Evolutionary conservation across 495 filamentous ascomycete species (phyloP).

Genomic region (Neurospora pannonica): DNA sequence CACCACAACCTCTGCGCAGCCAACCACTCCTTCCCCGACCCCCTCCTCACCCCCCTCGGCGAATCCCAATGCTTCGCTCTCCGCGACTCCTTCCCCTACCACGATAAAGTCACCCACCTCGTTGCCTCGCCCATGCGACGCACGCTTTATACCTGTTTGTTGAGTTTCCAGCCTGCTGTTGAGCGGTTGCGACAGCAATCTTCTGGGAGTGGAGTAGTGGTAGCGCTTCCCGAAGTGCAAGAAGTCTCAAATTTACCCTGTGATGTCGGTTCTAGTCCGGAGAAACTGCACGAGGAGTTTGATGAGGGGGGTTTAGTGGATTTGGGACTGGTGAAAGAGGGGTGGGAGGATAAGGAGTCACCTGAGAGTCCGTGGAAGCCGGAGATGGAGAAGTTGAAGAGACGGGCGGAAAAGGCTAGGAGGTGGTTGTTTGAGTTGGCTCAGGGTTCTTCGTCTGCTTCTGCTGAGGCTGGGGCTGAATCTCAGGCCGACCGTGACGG

Average conservation of each 20-base stretch:
- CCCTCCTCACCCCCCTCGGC: constrained; percentile 68
- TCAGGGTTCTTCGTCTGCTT: not conserved
- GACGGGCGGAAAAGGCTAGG: constrained; percentile 56
- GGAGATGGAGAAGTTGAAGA: constrained; percentile 44
- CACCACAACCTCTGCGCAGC: constrained; percentile 68
- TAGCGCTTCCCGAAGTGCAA: constrained; percentile 71
- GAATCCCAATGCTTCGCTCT: constrained; percentile 64
- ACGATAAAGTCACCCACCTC: constrained; percentile 56
- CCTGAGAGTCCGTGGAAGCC: constrained; percentile 42
- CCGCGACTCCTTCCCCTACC: constrained; percentile 50
- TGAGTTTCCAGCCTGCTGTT: constrained; percentile 48
- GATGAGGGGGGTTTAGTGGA: constrained; percentile 48
- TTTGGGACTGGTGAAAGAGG: constrained; percentile 46
- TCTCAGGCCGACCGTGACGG: constrained; percentile 12
- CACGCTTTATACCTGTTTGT: constrained; percentile 71
- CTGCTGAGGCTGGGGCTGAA: not conserved
- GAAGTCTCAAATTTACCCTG: constrained; percentile 70
- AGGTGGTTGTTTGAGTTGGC: constrained; percentile 52
- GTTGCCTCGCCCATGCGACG: constrained; percentile 77
- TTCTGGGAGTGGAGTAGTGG: constrained; percentile 28
- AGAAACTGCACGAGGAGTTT: constrained; percentile 50
- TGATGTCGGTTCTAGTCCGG: constrained; percentile 59
- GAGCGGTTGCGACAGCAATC: constrained; percentile 22
- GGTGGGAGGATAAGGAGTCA: constrained; percentile 60
- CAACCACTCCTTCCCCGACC: constrained; percentile 68